Evolutionary conservation across 2,329 filamentous ascomycete species (phyloP), one percentile per base, ranked within the genome.

Genomic region (Cladosporium cucumerinum): DNA sequence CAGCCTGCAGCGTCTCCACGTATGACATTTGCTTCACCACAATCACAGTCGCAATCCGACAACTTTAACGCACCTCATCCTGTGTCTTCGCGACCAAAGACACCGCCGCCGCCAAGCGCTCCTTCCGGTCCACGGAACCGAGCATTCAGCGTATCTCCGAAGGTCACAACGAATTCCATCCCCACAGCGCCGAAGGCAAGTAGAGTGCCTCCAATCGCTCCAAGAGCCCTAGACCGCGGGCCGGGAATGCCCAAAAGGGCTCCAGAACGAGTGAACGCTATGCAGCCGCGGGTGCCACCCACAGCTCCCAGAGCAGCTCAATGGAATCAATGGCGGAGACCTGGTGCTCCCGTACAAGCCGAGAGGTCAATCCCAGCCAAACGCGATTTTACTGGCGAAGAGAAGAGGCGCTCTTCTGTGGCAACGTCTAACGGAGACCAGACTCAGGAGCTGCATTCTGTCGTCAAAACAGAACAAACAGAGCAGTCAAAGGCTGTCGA

Each of bases 361-460:
- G 68, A 71, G 21, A 67, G 69, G 21, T 21, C 69, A 6, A 69
- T 82, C 5, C 81, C 81, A 14, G 77, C 76, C 0, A 83, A 83
- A 68, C 75, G 81, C 32, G 81, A 83, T 65, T 73, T 74, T 36
- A 74, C 76, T 23, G 74, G 72, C 11, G 80, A 82, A 34, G 81
- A 82, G 62, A 80, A 71, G 57, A 70, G 70, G 18, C 70, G 64
- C 21, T 21, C 60, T 39, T 62, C 60, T 18, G 60, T 55, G 49
- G 60, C 60, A 10, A 39, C 49, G 3, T 39, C 59, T 57, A 48
- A 57, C 10, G 52, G 60, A 55, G 61, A 65, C 14, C 54, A 60
- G 39, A 57, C 18, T 4, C 57, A 39, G 34, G 63, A 55, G 14
- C 11, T 28, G 32, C 65, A 67, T 21, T 26, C 64, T 60, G 18